Conservation (phyloP, 129 eudicot species). For the Deinandra increscens region DNA sequence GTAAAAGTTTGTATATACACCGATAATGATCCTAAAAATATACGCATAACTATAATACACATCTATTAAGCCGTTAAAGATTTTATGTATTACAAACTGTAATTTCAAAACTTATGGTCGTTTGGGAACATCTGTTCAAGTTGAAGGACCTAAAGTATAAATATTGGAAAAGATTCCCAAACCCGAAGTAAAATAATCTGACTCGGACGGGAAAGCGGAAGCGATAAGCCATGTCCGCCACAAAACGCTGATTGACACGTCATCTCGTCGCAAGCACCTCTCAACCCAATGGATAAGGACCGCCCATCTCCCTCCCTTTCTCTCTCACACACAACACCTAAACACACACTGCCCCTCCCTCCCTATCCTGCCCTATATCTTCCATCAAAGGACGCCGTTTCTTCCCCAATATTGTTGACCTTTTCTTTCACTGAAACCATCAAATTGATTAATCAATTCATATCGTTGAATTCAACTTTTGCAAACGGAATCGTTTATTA, state of each 20-base stretch:
- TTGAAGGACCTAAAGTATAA: background rate
- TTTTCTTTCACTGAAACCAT: constrained; percentile 14
- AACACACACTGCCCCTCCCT: constrained; percentile 5
- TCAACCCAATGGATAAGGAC: constrained; percentile 40
- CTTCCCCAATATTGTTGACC: constrained; percentile 20
- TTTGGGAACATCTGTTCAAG: background rate
- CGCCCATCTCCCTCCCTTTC: constrained; percentile 14
- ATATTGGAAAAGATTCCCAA: background rate
- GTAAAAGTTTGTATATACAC: too few species aligned
- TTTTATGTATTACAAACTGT: too few species aligned
- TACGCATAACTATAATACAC: too few species aligned
- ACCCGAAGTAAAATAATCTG: constrained; percentile 7
- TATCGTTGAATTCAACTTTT: constrained; percentile 3
- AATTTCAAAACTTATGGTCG: background rate
- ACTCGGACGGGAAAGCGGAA: constrained; percentile 22
- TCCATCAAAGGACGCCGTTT: constrained; percentile 1
- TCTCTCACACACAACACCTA: constrained; percentile 28
- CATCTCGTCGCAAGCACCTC: background rate
- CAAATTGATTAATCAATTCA: constrained; percentile 19
- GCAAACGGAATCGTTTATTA: constrained; percentile 6
- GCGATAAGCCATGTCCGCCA: constrained; percentile 15
- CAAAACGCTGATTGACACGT: constrained; percentile 34
- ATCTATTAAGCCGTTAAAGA: too few species aligned
- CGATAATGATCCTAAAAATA: too few species aligned
- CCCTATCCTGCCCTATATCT: constrained; percentile 22